Percentiles rank a stretch among this genome's conserved stretches.
Conservation (phyloP, 192 early-diverging fungal genomes). For the Chytriomyces hyalinus region DNA sequence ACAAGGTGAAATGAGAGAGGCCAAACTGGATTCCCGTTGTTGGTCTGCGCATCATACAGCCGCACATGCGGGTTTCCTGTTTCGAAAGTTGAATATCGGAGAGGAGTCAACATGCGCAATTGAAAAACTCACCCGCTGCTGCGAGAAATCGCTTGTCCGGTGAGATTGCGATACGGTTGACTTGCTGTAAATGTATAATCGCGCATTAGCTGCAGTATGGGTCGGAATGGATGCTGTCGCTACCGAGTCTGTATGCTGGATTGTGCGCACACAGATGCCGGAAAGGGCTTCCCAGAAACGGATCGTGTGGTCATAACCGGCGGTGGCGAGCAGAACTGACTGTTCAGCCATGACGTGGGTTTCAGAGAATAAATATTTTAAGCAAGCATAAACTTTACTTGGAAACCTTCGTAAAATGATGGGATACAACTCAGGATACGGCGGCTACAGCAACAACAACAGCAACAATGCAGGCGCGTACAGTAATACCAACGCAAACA, state of each 20-base stretch:
- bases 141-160: slow-evolving; percentile 87
- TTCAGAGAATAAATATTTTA: not conserved
- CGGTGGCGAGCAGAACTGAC: slow-evolving; percentile 59
- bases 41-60: slow-evolving; percentile 81
- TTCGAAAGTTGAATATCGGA: slow-evolving; percentile 7
- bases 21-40: slow-evolving; percentile 73
- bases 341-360: slow-evolving; percentile 16
- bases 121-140: slow-evolving; percentile 66
- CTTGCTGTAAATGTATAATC: slow-evolving; percentile 64
- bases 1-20: slow-evolving; percentile 12
- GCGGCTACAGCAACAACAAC: slow-evolving; percentile 11
- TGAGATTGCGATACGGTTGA: slow-evolving; percentile 84
- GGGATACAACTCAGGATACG: not conserved
- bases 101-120: not conserved
- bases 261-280: slow-evolving; percentile 63
- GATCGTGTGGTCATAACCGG: slow-evolving; percentile 69
- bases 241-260: slow-evolving; percentile 83
- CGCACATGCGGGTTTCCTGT: slow-evolving; percentile 80
- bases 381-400: too few species aligned
- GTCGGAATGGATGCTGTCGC: slow-evolving; percentile 1
- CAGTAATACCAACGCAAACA: slow-evolving; percentile 1
- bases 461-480: not conserved
- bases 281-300: slow-evolving; percentile 66
- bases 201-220: not conserved
- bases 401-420: too few species aligned